Percentiles rank a stretch among this genome's conserved stretches.
Evolutionary conservation across 2,329 filamentous ascomycete species (phyloP).

Genomic region (Hypoxylon sp.): DNA sequence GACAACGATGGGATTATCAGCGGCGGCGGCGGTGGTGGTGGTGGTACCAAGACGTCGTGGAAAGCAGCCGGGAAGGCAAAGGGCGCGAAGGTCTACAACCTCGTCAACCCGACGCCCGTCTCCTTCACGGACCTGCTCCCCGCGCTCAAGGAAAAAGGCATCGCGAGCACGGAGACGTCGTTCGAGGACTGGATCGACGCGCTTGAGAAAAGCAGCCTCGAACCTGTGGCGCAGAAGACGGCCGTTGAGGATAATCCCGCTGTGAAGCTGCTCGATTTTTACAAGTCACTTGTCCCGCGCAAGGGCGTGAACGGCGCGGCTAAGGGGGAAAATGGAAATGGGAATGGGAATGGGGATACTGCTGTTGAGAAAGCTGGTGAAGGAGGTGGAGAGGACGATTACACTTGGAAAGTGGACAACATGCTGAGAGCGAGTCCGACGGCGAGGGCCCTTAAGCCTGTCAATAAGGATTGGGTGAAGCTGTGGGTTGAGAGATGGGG

Average conservation of each 20-base stretch:
- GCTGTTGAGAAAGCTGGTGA: background rate
- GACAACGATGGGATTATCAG: background rate
- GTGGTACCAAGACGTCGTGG: background rate
- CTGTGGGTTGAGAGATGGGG: constrained; percentile 43
- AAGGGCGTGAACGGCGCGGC: background rate
- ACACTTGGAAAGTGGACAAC: constrained; percentile 39
- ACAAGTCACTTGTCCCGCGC: constrained; percentile 34
- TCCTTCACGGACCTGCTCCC: constrained; percentile 31
- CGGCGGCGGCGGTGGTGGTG: no score
- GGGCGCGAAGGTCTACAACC: constrained; percentile 39
- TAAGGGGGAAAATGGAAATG: background rate
- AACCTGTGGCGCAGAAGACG: constrained; percentile 16
- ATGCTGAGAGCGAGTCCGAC: constrained; percentile 36
- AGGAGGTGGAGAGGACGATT: constrained; percentile 34
- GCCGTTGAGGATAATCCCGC: constrained; percentile 37
- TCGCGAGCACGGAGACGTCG: constrained; percentile 9
- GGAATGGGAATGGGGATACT: background rate
- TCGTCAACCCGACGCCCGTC: constrained; percentile 40
- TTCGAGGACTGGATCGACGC: constrained; percentile 36
- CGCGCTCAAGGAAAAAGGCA: constrained; percentile 32
- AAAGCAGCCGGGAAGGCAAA: background rate
- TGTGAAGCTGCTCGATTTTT: constrained; percentile 41
- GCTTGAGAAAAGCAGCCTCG: constrained; percentile 34
- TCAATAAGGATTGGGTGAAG: constrained; percentile 43
- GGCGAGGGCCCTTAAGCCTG: constrained; percentile 38